Percentiles rank a stretch among this genome's conserved stretches.
These are phyloP conservation scores for Aspergillus funiculosus DNA, from an alignment of 495 filamentous ascomycete species.

Conservation along the genomic window DNA sequence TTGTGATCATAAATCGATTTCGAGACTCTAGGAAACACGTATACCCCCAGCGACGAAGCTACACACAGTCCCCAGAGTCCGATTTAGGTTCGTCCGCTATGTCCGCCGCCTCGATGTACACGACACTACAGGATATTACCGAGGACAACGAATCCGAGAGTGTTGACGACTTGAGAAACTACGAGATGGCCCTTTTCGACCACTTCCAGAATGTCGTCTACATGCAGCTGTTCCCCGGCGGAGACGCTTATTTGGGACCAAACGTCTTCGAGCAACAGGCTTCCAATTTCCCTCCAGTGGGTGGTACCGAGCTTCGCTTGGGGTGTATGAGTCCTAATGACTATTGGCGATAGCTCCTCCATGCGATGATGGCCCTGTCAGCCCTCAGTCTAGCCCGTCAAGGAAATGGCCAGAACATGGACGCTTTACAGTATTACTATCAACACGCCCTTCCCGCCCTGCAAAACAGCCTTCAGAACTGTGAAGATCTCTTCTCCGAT, in stretches of 20 bases:
- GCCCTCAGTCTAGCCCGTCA: constrained; percentile 50
- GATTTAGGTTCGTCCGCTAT: constrained; percentile 16
- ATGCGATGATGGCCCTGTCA: constrained; percentile 57
- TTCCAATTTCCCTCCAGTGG: constrained; percentile 47
- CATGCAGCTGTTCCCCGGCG: constrained; percentile 31
- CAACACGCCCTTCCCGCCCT: constrained; percentile 48
- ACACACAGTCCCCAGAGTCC: constrained; percentile 33
- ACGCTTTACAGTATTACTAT: constrained; percentile 53
- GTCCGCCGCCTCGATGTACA: constrained; percentile 9
- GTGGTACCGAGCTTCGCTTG: constrained; percentile 19
- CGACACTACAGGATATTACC: constrained; percentile 8
- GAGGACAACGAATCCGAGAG: constrained; percentile 8
- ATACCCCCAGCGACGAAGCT: constrained; percentile 23
- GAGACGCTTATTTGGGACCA: constrained; percentile 27
- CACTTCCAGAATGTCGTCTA: constrained; percentile 44
- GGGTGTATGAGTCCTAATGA: constrained; percentile 14
- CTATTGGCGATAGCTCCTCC: constrained; percentile 41
- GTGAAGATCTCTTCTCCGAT: constrained; percentile 50
- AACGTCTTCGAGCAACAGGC: constrained; percentile 48
- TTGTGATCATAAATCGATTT: constrained; percentile 45
- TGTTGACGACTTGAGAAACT: constrained; percentile 21
- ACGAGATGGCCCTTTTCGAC: constrained; percentile 34
- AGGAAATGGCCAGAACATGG: constrained; percentile 38
- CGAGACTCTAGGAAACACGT: constrained; percentile 40
- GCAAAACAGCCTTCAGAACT: constrained; percentile 39